Percentiles rank a stretch among this genome's conserved stretches.
Evolutionary conservation across 495 filamentous ascomycete species (phyloP).

Genomic region (Hypoxylon lenormandii): DNA sequence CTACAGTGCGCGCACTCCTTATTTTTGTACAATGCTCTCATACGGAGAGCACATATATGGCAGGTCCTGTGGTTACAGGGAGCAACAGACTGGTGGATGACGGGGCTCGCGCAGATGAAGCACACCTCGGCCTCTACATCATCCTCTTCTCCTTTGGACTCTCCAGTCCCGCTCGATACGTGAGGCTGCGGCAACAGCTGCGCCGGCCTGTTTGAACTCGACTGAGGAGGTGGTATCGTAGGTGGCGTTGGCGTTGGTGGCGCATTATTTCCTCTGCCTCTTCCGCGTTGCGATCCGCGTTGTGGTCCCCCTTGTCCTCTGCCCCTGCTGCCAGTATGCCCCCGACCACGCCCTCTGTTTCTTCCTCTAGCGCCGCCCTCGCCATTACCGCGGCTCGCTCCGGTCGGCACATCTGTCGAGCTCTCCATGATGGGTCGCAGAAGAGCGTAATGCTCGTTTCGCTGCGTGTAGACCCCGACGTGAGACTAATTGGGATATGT

Average conservation of each 20-base stretch:
- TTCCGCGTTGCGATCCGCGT: constrained; percentile 46
- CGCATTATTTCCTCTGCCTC: constrained; percentile 46
- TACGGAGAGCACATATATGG: constrained; percentile 89
- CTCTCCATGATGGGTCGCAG: not conserved
- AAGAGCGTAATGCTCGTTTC: no score
- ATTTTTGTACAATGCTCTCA: constrained; percentile 93
- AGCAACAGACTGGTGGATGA: constrained; percentile 84
- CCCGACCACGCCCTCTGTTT: constrained; percentile 53
- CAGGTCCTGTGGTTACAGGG: constrained; percentile 96
- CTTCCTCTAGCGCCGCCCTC: constrained; percentile 53
- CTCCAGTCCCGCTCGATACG: constrained; percentile 7
- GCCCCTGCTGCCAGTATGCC: not conserved
- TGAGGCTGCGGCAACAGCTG: constrained; percentile 13
- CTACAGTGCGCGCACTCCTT: constrained; percentile 95
- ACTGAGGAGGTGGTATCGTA: not conserved
- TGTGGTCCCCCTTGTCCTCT: constrained; percentile 40
- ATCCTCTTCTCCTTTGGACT: constrained; percentile 49
- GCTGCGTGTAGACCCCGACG: no score
- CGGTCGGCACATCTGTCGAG: not conserved
- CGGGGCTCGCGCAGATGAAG: constrained; percentile 93
- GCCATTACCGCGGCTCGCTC: constrained; percentile 44
- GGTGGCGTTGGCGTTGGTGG: constrained; percentile 7
- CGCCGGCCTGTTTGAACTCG: constrained; percentile 5
- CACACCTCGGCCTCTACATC: constrained; percentile 83
- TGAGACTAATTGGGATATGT: no score